phyloP scores from a whole-genome alignment of 2,329 filamentous ascomycete species.

The Trichocomaceae sp. region DNA sequence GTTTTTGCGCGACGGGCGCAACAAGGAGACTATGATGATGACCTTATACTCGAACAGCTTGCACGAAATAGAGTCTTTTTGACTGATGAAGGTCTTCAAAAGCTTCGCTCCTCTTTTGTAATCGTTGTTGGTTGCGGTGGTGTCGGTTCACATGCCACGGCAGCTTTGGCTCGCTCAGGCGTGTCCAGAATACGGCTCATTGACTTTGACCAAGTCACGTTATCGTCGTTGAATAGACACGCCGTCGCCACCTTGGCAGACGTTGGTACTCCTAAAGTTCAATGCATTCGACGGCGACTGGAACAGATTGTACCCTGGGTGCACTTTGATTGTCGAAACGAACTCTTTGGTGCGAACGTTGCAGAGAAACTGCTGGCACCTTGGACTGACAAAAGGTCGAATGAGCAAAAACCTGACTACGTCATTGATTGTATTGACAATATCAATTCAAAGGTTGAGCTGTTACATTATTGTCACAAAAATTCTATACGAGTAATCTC shows the following conservation, averaged over 20 bases:
- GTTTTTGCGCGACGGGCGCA: conserved; percentile 55
- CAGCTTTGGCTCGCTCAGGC: conserved; percentile 80
- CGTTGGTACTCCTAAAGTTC: conserved; percentile 87
- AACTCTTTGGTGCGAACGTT: conserved; percentile 67
- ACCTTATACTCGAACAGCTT: conserved; percentile 88
- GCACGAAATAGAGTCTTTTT: conserved; percentile 90
- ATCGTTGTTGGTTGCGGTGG: conserved; percentile 90
- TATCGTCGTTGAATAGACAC: conserved; percentile 92
- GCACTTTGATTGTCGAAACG: conserved; percentile 75
- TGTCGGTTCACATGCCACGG: conserved; percentile 85
- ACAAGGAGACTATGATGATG: conserved; percentile 61
- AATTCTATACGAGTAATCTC: conserved; percentile 77
- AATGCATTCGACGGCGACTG: conserved; percentile 70
- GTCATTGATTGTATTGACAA: conserved; percentile 99
- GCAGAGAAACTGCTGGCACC: conserved; percentile 62
- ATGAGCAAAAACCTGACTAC: conserved; percentile 61
- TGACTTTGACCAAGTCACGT: conserved; percentile 95
- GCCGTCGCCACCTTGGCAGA: conserved; percentile 90
- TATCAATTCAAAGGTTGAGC: conserved; percentile 88
- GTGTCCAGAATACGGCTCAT: conserved; percentile 82
- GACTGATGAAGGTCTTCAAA: conserved; percentile 69
- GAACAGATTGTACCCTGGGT: conserved; percentile 89
- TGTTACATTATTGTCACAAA: conserved; percentile 80
- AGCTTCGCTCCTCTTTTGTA: conserved; percentile 74
- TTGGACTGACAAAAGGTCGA: conserved; percentile 47